These are phyloP conservation scores for Plasmodium inui DNA, from an alignment of 169 alveolate genomes.

Conservation along the genomic window DNA sequence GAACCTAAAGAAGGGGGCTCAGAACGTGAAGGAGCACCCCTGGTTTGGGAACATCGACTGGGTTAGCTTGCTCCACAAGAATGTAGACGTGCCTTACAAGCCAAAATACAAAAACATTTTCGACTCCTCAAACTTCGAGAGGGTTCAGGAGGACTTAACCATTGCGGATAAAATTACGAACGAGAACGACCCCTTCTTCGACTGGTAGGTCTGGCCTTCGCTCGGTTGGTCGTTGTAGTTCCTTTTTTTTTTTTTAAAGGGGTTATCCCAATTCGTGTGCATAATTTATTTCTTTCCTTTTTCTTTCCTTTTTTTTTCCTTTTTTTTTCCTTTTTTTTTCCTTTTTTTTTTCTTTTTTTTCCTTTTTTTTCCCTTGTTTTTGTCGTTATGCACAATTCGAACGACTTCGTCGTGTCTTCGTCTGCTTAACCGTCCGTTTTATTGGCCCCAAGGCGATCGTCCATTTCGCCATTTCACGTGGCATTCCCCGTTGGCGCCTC, in stretches of 20 bases:
- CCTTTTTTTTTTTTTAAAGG: background rate
- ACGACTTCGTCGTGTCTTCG: background rate
- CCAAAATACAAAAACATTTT: conserved; percentile 82
- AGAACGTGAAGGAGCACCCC: conserved; percentile 92
- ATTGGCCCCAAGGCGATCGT: background rate
- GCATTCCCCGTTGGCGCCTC: background rate
- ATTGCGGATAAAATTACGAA: conserved; percentile 66
- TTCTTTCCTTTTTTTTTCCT: background rate
- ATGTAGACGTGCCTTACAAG: conserved; percentile 89
- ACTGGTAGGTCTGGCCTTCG: conserved; percentile 1
- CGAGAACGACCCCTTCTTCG: conserved; percentile 69
- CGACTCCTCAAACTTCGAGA: conserved; percentile 80
- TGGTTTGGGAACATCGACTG: conserved; percentile 91
- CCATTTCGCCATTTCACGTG: background rate
- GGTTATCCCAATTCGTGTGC: background rate
- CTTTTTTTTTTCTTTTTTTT: background rate
- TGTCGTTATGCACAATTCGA: background rate
- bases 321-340: background rate
- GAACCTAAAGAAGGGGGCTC: conserved; percentile 94
- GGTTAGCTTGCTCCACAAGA: conserved; percentile 84
- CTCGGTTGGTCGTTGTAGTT: background rate
- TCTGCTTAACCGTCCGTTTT: background rate
- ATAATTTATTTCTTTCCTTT: background rate
- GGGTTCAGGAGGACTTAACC: conserved; percentile 64
- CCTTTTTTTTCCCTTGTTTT: background rate